Evolutionary conservation across 2,329 filamentous ascomycete species (phyloP).

Genomic region (Cryphonectria naterciae): DNA sequence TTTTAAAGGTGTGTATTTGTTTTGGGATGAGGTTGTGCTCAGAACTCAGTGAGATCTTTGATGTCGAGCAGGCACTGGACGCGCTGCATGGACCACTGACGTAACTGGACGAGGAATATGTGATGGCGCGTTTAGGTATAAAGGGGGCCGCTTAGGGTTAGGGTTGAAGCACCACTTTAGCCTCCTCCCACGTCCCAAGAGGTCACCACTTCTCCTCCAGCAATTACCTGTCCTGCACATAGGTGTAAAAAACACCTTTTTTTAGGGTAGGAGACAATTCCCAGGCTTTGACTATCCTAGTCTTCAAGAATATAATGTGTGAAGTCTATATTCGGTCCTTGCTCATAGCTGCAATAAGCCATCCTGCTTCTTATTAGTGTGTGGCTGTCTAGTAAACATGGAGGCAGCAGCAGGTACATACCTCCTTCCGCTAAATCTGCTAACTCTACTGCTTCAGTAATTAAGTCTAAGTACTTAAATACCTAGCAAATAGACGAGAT

Average conservation of each 20-base stretch:
- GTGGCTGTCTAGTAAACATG: not conserved
- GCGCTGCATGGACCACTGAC: not conserved
- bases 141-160: not conserved
- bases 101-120: not conserved
- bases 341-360: not conserved
- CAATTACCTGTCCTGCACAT: not conserved
- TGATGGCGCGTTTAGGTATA: not conserved
- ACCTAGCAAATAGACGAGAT: not conserved
- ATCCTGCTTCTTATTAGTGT: slow-evolving; percentile 4
- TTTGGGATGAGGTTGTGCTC: too few species aligned
- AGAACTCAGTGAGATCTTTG: not conserved
- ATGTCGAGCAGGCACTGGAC: not conserved
- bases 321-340: not conserved
- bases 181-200: not conserved
- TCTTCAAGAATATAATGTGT: not conserved
- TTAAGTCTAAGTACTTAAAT: not conserved
- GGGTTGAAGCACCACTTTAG: not conserved
- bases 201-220: not conserved
- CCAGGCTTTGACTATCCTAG: too few species aligned
- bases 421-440: not conserved
- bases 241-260: not conserved
- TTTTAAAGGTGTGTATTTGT: not conserved
- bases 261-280: not conserved
- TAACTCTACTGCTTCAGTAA: not conserved
- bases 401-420: not conserved